A percentile compares a stretch with the other conserved stretches of the same genome.
These are phyloP conservation scores for Candida pseudofarinosa DNA, from an alignment of 805 yeast genomes.

Conservation along the genomic window DNA sequence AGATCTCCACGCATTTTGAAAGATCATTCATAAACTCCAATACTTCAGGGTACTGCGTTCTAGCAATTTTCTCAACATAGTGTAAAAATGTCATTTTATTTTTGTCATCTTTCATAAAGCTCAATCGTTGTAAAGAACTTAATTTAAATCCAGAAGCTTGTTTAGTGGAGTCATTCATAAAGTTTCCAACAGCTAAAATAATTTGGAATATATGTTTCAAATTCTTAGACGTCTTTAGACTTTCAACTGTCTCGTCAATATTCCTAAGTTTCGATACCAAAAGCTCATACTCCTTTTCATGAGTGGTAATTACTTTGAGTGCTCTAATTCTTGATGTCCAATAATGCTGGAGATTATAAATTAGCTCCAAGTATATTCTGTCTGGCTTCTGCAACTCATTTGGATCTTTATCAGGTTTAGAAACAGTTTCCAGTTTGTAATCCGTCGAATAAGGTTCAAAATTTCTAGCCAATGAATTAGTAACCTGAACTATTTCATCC, in stretches of 20 bases:
- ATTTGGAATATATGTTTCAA: slow-evolving; percentile 59
- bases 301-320: slow-evolving; percentile 49
- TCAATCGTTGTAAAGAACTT: slow-evolving; percentile 62
- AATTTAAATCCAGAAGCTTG: slow-evolving; percentile 69
- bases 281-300: slow-evolving; percentile 65
- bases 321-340: slow-evolving; percentile 74
- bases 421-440: slow-evolving; percentile 26
- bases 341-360: slow-evolving; percentile 62
- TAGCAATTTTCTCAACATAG: slow-evolving; percentile 65
- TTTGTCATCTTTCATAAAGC: slow-evolving; percentile 67
- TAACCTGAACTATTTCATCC: slow-evolving; percentile 58
- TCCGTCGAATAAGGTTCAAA: slow-evolving; percentile 64
- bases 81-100: slow-evolving; percentile 70
- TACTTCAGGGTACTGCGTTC: slow-evolving; percentile 62
- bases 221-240: slow-evolving; percentile 48
- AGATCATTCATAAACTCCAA: slow-evolving; percentile 61
- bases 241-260: slow-evolving; percentile 56
- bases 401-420: slow-evolving; percentile 51
- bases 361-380: slow-evolving; percentile 61
- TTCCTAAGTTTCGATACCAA: slow-evolving; percentile 50
- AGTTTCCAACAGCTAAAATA: slow-evolving; percentile 71
- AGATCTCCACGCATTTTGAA: slow-evolving; percentile 46
- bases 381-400: slow-evolving; percentile 63
- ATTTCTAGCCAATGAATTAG: slow-evolving; percentile 51
- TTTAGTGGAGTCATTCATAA: slow-evolving; percentile 69